These are phyloP conservation scores for Sparassis latifolia DNA, from an alignment of 1,284 basidiomycete species.

Conservation along the genomic window DNA sequence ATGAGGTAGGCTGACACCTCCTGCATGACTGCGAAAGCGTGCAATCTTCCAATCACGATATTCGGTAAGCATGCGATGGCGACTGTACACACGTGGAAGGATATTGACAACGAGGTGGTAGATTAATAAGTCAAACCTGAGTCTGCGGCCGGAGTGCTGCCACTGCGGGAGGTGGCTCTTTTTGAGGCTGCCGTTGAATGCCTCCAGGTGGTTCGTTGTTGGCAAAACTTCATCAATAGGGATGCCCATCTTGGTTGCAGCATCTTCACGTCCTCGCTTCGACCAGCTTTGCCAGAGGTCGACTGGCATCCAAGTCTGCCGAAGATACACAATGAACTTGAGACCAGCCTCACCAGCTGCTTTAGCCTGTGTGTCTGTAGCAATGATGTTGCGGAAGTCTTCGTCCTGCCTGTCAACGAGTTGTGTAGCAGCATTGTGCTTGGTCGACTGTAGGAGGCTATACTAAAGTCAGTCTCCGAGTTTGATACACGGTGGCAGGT, in stretches of 20 bases:
- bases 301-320: conserved; percentile 12
- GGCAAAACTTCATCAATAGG: conserved; percentile 25
- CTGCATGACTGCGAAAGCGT: background rate
- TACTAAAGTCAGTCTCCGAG: too few relatives aligned
- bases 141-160: conserved; percentile 21
- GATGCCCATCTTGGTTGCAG: conserved; percentile 17
- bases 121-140: conserved; percentile 22
- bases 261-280: conserved; percentile 14
- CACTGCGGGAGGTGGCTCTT: conserved; percentile 20
- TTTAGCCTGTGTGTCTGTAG: too few relatives aligned
- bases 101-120: conserved; percentile 13
- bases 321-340: conserved; percentile 14
- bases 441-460: too few relatives aligned
- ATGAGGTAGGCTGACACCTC: background rate
- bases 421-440: too few relatives aligned
- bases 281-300: conserved; percentile 27
- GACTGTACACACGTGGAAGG: conserved; percentile 14
- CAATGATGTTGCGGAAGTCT: too few relatives aligned
- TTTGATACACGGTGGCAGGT: too few relatives aligned
- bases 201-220: conserved; percentile 36
- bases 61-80: conserved; percentile 4
- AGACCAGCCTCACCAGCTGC: background rate
- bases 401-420: too few relatives aligned
- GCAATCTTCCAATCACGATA: background rate
- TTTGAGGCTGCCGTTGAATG: conserved; percentile 33